Percentiles rank a stretch among this genome's conserved stretches.
Conservation (phyloP, 2,329 filamentous ascomycete species). For the Penicillium thymicola region DNA sequence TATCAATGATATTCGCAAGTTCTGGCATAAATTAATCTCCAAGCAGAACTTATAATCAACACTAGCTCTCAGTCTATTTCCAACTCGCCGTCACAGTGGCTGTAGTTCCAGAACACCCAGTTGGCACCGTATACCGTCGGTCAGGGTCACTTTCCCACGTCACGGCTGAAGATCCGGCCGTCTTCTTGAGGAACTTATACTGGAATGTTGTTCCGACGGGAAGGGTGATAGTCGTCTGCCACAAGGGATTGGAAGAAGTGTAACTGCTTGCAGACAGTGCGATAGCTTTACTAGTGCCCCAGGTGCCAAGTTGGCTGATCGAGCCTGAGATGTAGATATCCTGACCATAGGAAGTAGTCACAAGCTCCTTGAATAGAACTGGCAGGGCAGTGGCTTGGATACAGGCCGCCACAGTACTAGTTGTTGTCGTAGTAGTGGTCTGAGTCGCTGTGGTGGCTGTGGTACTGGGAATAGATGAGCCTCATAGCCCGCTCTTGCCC, state of each 20-base stretch:
- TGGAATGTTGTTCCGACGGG: slow-evolving; percentile 55
- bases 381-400: slow-evolving; percentile 45
- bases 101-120: slow-evolving; percentile 32
- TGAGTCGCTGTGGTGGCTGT: slow-evolving; percentile 3
- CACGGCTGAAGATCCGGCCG: slow-evolving; percentile 48
- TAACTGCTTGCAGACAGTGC: slow-evolving; percentile 59
- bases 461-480: slow-evolving; percentile 1
- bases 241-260: slow-evolving; percentile 58
- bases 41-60: no score
- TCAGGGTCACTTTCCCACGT: slow-evolving; percentile 63
- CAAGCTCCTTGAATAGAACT: slow-evolving; percentile 61
- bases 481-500: slow-evolving; percentile 10
- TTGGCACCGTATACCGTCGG: slow-evolving; percentile 41
- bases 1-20: not conserved
- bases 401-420: slow-evolving; percentile 12
- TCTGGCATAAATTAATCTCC: not conserved
- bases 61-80: slow-evolving; percentile 23
- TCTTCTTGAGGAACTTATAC: slow-evolving; percentile 66
- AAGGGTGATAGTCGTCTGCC: slow-evolving; percentile 57
- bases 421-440: not conserved
- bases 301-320: slow-evolving; percentile 58
- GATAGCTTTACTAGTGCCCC: slow-evolving; percentile 56
- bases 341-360: slow-evolving; percentile 59
- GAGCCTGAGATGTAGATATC: slow-evolving; percentile 64
- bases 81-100: slow-evolving; percentile 40